Conservation (phyloP, 2,329 filamentous ascomycete genomes). For the Bipolaris victoriae region DNA sequence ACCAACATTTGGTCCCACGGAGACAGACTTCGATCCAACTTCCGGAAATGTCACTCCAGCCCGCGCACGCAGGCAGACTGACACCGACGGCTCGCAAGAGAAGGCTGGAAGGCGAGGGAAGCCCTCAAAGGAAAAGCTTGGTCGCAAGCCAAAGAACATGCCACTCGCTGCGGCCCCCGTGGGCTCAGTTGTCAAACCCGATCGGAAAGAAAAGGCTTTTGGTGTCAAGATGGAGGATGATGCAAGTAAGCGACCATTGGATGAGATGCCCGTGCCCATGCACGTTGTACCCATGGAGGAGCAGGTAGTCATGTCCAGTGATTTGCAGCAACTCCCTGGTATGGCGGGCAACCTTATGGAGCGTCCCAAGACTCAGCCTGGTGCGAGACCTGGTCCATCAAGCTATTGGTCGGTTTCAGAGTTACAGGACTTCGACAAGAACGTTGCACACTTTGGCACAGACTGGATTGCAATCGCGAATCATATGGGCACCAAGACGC, state of each 20-base stretch:
- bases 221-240: constrained; percentile 47
- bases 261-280: constrained; percentile 38
- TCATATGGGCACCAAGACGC: constrained; percentile 83
- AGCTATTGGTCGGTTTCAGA: constrained; percentile 91
- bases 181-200: constrained; percentile 45
- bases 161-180: constrained; percentile 49
- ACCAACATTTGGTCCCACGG: constrained; percentile 72
- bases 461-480: constrained; percentile 77
- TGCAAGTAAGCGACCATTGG: constrained; percentile 33
- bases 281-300: constrained; percentile 35
- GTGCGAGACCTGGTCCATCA: constrained; percentile 66
- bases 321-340: constrained; percentile 27
- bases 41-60: constrained; percentile 39
- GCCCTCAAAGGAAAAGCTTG: constrained; percentile 45
- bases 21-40: constrained; percentile 65
- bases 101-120: constrained; percentile 53
- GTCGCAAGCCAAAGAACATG: constrained; percentile 51
- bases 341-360: constrained; percentile 42
- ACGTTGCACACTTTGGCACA: constrained; percentile 76
- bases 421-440: constrained; percentile 74
- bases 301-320: constrained; percentile 30
- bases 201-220: constrained; percentile 40
- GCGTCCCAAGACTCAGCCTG: constrained; percentile 39
- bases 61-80: constrained; percentile 45
- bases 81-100: constrained; percentile 42